phyloP scores from a whole-genome alignment of 495 filamentous ascomycete species.

The Daldinia loculata region DNA sequence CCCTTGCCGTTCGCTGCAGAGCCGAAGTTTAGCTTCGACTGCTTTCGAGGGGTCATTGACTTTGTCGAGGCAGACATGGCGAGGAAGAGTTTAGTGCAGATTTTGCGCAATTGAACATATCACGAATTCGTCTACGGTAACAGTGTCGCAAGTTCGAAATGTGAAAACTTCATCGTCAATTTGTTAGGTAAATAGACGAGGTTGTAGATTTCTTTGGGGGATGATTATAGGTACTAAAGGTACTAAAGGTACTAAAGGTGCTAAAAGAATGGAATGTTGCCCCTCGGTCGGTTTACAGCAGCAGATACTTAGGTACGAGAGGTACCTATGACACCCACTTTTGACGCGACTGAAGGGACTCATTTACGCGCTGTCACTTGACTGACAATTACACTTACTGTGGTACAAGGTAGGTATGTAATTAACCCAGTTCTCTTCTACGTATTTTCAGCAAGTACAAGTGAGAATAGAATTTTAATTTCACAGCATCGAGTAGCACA shows the following conservation, averaged over 20 bases:
- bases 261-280: constrained; percentile 19
- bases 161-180: background rate
- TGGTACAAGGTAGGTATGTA: too few species aligned
- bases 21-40: constrained; percentile 42
- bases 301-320: too few species aligned
- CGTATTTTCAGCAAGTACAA: too few species aligned
- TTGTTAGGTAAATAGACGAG: background rate
- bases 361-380: constrained; percentile 40
- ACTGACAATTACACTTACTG: constrained; percentile 22
- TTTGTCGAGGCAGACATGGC: constrained; percentile 34
- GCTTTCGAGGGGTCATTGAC: constrained; percentile 37
- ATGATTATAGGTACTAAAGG: constrained; percentile 4
- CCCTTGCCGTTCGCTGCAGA: constrained; percentile 18
- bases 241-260: background rate
- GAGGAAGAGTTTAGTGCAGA: background rate
- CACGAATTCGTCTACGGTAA: background rate
- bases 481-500: background rate
- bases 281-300: constrained; percentile 24
- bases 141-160: background rate
- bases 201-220: background rate
- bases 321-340: constrained; percentile 6
- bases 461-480: background rate
- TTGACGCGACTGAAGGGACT: constrained; percentile 25
- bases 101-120: constrained; percentile 9
- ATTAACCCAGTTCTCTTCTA: background rate